These are phyloP conservation scores for Zelonia costaricensis DNA, from an alignment of 208 protist genomes.

Conservation along the genomic window DNA sequence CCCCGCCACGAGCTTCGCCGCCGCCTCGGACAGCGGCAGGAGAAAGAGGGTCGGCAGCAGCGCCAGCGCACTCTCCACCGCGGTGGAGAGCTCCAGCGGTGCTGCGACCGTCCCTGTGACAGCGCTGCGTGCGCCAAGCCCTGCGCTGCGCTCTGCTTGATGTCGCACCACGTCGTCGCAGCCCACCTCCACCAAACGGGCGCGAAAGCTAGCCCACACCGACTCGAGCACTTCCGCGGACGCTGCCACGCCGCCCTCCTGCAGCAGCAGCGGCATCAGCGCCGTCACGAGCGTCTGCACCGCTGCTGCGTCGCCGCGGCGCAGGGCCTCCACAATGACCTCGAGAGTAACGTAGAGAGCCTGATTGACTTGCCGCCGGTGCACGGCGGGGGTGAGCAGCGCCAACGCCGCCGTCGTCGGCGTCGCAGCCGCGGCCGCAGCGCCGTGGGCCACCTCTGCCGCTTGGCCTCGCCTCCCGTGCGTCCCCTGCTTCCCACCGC, in stretches of 20 bases:
- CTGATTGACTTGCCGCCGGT: conserved; percentile 12
- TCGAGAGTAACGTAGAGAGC: conserved; percentile 8
- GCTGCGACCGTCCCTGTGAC: background rate
- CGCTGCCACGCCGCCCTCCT: conserved; percentile 22
- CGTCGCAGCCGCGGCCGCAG: background rate
- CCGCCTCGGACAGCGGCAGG: conserved; percentile 40
- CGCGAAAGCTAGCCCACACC: conserved; percentile 17
- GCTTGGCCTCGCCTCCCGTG: background rate
- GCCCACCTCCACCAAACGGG: conserved; percentile 31
- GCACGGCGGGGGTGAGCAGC: conserved; percentile 17
- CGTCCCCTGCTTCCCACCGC: background rate
- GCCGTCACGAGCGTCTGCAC: conserved; percentile 11
- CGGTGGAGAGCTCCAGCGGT: background rate
- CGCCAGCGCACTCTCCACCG: conserved; percentile 42
- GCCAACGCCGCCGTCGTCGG: background rate
- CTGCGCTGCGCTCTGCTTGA: no score
- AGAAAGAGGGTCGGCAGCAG: conserved; percentile 40
- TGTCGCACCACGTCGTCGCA: conserved; percentile 14
- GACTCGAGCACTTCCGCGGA: conserved; percentile 27
- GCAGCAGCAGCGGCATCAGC: conserved; percentile 27
- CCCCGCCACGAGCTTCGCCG: conserved; percentile 7
- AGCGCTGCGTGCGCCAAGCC: background rate
- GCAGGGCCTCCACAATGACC: conserved; percentile 19
- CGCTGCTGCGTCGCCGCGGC: conserved; percentile 22
- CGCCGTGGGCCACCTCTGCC: background rate